phyloP scores from a whole-genome alignment of 495 filamentous ascomycete genomes.

The Chaetomium cochliodes region DNA sequence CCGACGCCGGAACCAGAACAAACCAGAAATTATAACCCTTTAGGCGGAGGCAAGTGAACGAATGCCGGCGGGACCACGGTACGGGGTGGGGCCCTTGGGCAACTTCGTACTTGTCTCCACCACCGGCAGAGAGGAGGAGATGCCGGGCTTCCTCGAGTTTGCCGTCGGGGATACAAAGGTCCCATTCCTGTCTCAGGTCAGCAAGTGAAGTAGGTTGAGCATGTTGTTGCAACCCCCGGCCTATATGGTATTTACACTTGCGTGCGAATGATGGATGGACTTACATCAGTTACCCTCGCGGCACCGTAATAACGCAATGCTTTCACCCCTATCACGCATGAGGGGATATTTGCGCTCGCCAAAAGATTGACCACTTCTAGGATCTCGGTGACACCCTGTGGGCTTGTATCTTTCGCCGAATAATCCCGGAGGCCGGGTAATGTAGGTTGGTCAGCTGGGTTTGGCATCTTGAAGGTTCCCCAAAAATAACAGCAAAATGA shows the following conservation, averaged over 20 bases:
- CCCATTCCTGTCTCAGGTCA: constrained; percentile 13
- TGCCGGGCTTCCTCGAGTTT: constrained; percentile 6
- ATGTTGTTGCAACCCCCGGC: too few species aligned
- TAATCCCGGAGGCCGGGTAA: constrained; percentile 5
- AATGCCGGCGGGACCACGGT: constrained; percentile 11
- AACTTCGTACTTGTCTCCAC: constrained; percentile 5
- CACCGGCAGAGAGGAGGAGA: not conserved
- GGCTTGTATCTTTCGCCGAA: not conserved
- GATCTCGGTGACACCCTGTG: constrained; percentile 13
- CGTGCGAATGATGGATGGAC: not conserved
- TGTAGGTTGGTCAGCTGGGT: not conserved
- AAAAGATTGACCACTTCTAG: constrained; percentile 3
- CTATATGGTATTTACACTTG: too few species aligned
- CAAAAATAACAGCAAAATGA: not conserved
- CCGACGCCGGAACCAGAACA: constrained; percentile 15
- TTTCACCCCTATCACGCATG: constrained; percentile 13
- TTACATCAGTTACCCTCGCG: constrained; percentile 1
- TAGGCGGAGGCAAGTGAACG: constrained; percentile 14
- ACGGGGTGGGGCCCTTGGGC: not conserved
- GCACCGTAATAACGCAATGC: constrained; percentile 17
- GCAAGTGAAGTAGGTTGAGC: not conserved
- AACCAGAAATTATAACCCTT: constrained; percentile 14
- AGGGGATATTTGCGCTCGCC: not conserved
- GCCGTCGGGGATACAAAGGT: constrained; percentile 17
- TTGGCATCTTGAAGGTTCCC: not conserved